A percentile compares a stretch with the other conserved stretches of the same genome.
Evolutionary conservation across 2,329 filamentous ascomycete species (phyloP).

Genomic region (Phaeosphaeriaceae sp.): DNA sequence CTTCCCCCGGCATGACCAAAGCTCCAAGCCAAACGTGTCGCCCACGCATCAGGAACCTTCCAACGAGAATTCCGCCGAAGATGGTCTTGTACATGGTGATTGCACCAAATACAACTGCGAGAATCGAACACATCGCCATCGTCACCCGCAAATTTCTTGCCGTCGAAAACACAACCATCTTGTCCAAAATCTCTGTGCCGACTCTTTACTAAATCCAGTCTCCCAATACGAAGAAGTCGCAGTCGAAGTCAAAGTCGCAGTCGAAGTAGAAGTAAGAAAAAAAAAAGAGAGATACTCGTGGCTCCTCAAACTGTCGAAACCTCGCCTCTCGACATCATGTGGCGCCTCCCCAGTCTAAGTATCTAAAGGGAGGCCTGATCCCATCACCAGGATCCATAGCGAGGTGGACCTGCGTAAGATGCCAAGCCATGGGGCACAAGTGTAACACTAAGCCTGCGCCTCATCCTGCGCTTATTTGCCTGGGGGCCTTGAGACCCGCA

Average conservation of each 20-base stretch:
- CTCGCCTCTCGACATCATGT: not conserved
- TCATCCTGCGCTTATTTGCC: not conserved
- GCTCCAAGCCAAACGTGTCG: not conserved
- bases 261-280: not conserved
- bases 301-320: not conserved
- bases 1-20: not conserved
- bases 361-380: not conserved
- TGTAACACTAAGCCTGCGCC: not conserved
- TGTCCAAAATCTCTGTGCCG: not conserved
- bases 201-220: not conserved
- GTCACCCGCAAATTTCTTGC: not conserved
- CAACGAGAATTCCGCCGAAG: not conserved
- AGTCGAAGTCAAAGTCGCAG: not conserved
- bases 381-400: not conserved
- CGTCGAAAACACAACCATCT: not conserved
- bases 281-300: not conserved
- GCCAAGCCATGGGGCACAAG: not conserved
- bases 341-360: not conserved
- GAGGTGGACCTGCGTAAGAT: not conserved
- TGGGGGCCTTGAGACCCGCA: not conserved
- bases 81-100: not conserved
- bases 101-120: not conserved
- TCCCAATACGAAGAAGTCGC: not conserved
- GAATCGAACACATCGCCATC: not conserved
- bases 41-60: not conserved